Evolutionary conservation across 1,139 yeast genomes (phyloP).

Genomic region (Hyphopichia wangnamkhiaoensis): DNA sequence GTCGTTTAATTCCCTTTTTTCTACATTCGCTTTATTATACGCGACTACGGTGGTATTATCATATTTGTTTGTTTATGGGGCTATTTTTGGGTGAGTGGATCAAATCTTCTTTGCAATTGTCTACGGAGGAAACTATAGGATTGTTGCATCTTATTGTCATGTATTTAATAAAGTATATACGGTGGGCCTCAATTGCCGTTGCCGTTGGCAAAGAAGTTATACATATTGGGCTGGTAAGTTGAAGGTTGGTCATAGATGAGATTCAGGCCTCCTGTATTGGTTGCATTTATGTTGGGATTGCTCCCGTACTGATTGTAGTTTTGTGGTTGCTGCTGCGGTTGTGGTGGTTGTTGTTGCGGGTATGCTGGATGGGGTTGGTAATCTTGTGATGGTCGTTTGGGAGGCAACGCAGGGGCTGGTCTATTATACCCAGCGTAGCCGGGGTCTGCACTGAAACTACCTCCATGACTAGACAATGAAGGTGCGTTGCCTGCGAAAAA

Average conservation of each 20-base stretch:
- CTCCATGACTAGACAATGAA: background rate
- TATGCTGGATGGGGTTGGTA: background rate
- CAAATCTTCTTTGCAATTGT: too few species aligned
- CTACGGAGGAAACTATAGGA: too few species aligned
- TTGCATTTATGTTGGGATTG: constrained; percentile 9
- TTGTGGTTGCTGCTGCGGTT: constrained; percentile 8
- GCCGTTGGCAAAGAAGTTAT: constrained; percentile 38
- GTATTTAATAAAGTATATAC: background rate
- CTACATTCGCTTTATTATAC: too few species aligned
- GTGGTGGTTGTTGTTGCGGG: constrained; percentile 7
- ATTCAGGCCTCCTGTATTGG: constrained; percentile 7
- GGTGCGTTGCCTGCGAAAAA: background rate
- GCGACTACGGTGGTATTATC: too few species aligned
- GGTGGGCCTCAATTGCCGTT: background rate
- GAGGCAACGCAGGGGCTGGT: constrained; percentile 8
- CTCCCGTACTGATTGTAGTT: constrained; percentile 5
- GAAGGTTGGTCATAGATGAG: constrained; percentile 49
- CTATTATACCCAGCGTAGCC: background rate
- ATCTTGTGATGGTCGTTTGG: constrained; percentile 4
- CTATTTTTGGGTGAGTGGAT: too few species aligned
- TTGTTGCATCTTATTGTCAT: too few species aligned
- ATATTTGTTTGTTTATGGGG: too few species aligned
- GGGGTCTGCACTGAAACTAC: background rate
- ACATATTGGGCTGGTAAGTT: constrained; percentile 50
- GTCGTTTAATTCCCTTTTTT: too few species aligned